A percentile compares a stretch with the other conserved stretches of the same genome.
phyloP scores from a whole-genome alignment of 1,284 basidiomycete species.

The Sporisorium reilianum region DNA sequence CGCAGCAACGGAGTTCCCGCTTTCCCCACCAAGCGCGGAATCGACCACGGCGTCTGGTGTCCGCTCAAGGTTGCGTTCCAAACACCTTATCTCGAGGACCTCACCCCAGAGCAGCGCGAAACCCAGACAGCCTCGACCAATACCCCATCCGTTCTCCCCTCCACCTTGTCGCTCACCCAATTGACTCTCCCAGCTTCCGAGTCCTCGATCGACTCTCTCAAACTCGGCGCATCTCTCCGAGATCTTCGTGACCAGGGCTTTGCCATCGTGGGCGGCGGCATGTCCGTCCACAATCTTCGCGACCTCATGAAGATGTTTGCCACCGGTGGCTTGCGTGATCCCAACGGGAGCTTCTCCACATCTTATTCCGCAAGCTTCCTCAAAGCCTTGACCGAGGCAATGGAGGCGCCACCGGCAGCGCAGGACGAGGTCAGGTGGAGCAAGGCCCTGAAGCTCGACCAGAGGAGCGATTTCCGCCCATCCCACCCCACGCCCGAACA shows the following conservation, averaged over 20 bases:
- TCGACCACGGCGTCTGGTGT: conserved; percentile 72
- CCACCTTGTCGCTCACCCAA: conserved; percentile 70
- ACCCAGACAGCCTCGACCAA: conserved; percentile 18
- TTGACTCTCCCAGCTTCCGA: conserved; percentile 70
- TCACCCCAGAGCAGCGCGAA: conserved; percentile 20
- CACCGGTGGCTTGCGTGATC: conserved; percentile 12
- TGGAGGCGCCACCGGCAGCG: conserved; percentile 23
- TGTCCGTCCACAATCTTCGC: conserved; percentile 61
- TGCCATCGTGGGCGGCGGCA: conserved; percentile 55
- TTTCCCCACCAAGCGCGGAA: conserved; percentile 63
- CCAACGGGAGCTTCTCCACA: conserved; percentile 9
- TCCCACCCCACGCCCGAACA: conserved; percentile 54
- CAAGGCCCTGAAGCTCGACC: conserved; percentile 29
- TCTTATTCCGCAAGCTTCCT: conserved; percentile 36
- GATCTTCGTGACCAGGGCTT: conserved; percentile 63
- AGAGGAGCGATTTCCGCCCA: conserved; percentile 29
- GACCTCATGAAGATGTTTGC: conserved; percentile 37
- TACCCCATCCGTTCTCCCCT: conserved; percentile 47
- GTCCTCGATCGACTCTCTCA: conserved; percentile 61
- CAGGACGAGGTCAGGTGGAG: conserved; percentile 30
- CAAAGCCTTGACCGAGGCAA: conserved; percentile 35
- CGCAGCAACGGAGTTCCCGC: conserved; percentile 37
- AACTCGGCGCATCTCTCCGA: conserved; percentile 70
- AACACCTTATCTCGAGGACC: conserved; percentile 30
- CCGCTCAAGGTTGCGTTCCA: conserved; percentile 71